phyloP scores from a whole-genome alignment of 768 basidiomycete genomes.

The Leucosporidium yakuticum region DNA sequence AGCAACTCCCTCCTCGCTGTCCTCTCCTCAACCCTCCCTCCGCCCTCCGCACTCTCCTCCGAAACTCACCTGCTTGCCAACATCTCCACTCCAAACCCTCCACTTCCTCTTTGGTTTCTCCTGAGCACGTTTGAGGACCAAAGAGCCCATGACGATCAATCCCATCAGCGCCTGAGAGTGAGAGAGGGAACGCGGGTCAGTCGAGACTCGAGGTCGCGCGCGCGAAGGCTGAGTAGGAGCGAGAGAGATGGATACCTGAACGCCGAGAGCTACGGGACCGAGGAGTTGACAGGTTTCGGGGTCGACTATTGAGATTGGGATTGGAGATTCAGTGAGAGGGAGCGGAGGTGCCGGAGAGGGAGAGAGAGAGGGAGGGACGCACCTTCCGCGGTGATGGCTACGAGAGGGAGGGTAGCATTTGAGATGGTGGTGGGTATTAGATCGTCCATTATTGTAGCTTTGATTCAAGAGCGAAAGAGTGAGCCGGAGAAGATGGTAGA shows the following conservation, averaged over 20 bases:
- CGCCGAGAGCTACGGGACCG: constrained; percentile 47
- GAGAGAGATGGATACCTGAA: too few species aligned
- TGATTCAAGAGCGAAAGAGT: neutral
- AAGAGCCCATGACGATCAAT: constrained; percentile 73
- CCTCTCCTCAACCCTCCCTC: too few species aligned
- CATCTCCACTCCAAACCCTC: constrained; percentile 70
- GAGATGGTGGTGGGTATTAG: neutral
- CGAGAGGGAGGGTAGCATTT: neutral
- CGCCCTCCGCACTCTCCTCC: too few species aligned
- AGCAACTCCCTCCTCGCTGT: too few species aligned
- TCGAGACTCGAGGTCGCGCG: too few species aligned
- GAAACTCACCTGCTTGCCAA: neutral
- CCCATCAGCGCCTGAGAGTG: constrained; percentile 54
- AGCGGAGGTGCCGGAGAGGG: neutral
- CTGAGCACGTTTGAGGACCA: constrained; percentile 80
- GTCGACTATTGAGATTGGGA: constrained; percentile 42
- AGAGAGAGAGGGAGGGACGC: neutral
- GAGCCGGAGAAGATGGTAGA: neutral
- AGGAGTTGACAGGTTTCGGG: constrained; percentile 49
- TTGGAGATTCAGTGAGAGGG: neutral
- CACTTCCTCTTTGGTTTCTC: constrained; percentile 81
- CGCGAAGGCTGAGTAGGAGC: too few species aligned
- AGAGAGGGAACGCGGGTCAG: constrained; percentile 31
- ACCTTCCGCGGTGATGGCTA: neutral
- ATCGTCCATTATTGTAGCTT: neutral